Base-by-base conservation (phyloP, 352 stramenopile species). In the Globisporangium megalacanthum region DNA sequence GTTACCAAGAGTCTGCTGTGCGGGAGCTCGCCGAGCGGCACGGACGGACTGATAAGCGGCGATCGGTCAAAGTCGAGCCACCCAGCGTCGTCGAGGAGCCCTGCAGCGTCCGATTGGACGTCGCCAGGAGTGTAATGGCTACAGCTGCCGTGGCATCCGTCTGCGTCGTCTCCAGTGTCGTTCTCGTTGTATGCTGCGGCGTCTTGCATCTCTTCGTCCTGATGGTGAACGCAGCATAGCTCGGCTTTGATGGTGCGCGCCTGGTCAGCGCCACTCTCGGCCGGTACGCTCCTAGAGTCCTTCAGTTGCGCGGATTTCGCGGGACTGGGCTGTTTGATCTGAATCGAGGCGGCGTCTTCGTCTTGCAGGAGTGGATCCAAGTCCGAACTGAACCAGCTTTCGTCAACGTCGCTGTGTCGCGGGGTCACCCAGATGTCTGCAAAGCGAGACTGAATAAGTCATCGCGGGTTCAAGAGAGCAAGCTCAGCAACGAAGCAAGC, bases 11-110 rank as follows among this genome's bases (percentile, higher is more conserved):
- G 35, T 15, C 14, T 62, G 8, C 53, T 50, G 10, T 22, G 39
- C 13, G 33, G 50, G 11, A 55, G 36, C n/a, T 50, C 39, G 58
- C 60, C 20, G 49, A 53, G 20, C 19, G 49, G 19, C 65, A 68
- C 35, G 37, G 52, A 19, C 49, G 66, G 59, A 61, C 57, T 68
- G n/a, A 66, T 22, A 2, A 64, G 61, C 2, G 60, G 67, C 22
- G 64, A 67, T 19, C 44, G 25, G 29, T 64, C 60, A 37, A 71
- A 71, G 48, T 69, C 67, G n/a, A 74, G 54, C 64, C 67, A 74
- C 19, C 63, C 60, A 50, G 56, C 62, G 55, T 49, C 67, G 62
- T 66, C 62, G 0, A 56, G 57, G 41, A 64, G 57, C 4, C 62
- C 50, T 7, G 25, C 39, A 2, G 54, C 35, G 5, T 54, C 52